Percentiles rank a stretch among this genome's conserved stretches.
Conservation (phyloP, 1,284 basidiomycete species). For the Heterobasidion annosum region DNA sequence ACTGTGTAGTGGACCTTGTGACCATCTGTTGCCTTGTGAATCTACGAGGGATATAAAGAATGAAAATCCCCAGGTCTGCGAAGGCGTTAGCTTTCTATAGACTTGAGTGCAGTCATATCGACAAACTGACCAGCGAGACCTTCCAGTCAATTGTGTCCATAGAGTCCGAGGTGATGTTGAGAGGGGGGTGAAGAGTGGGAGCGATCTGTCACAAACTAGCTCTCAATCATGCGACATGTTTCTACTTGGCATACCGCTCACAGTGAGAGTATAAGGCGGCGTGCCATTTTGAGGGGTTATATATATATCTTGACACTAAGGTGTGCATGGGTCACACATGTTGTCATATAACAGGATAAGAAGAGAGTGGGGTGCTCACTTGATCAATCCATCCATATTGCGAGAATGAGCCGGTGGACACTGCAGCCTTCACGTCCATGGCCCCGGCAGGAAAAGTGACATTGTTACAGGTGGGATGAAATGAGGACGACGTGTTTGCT, state of each 20-base stretch:
- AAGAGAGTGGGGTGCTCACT: conserved; percentile 18
- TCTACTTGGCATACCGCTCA: conserved; percentile 10
- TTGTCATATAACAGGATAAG: neutral
- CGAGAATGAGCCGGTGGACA: conserved; percentile 38
- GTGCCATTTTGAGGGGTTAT: conserved; percentile 46
- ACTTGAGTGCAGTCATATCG: neutral
- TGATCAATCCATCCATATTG: conserved; percentile 52
- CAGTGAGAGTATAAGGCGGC: conserved; percentile 49
- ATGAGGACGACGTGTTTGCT: conserved; percentile 19
- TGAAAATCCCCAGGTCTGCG: conserved; percentile 38
- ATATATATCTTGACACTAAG: conserved; percentile 45
- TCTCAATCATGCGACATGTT: neutral
- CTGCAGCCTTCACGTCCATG: conserved; percentile 34
- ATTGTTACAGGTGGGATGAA: conserved; percentile 33
- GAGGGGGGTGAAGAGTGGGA: conserved; percentile 50
- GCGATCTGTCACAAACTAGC: conserved; percentile 29
- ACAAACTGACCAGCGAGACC: conserved; percentile 29
- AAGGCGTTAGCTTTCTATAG: neutral
- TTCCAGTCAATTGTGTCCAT: conserved; percentile 45
- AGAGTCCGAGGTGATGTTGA: conserved; percentile 38
- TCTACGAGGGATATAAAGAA: conserved; percentile 52
- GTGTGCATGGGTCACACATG: neutral
- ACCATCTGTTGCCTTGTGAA: conserved; percentile 38
- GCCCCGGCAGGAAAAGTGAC: conserved; percentile 32
- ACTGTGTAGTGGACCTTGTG: conserved; percentile 46